phyloP scores from a whole-genome alignment of 768 basidiomycete genomes.

The Chalciporus sphaerocephalus region DNA sequence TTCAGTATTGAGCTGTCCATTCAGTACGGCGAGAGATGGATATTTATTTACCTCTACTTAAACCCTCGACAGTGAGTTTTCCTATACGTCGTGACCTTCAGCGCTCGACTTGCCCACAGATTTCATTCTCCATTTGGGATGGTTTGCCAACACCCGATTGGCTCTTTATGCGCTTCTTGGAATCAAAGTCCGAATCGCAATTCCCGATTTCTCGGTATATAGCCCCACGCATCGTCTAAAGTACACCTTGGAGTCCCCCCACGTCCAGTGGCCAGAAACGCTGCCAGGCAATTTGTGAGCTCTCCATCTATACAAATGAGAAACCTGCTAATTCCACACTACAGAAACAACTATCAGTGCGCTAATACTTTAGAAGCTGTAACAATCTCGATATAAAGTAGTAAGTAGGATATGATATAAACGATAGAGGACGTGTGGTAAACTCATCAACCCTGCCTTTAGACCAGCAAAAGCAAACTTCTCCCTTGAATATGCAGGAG shows the following conservation, averaged over 20 bases:
- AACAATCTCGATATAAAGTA: slow-evolving; percentile 8
- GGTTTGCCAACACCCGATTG: slow-evolving; percentile 14
- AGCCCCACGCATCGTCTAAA: slow-evolving; percentile 7
- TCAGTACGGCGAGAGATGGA: too few relatives aligned
- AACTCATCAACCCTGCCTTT: slow-evolving; percentile 11
- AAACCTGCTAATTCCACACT: slow-evolving; percentile 10
- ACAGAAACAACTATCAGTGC: slow-evolving; percentile 13
- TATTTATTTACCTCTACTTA: too few relatives aligned
- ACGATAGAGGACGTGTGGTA: neutral
- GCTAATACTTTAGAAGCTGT: slow-evolving; percentile 13
- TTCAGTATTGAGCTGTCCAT: too few relatives aligned
- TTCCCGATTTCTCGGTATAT: slow-evolving; percentile 33
- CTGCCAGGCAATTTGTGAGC: slow-evolving; percentile 1
- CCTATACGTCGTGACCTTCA: too few relatives aligned
- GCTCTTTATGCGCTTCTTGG: slow-evolving; percentile 7
- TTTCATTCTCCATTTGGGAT: neutral
- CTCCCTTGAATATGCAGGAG: slow-evolving; percentile 36
- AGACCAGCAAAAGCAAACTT: slow-evolving; percentile 28
- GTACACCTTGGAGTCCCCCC: neutral
- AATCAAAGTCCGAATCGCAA: slow-evolving; percentile 11
- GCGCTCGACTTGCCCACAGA: neutral
- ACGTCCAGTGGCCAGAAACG: neutral
- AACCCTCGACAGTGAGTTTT: too few relatives aligned
- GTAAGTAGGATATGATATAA: slow-evolving; percentile 22
- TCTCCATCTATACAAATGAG: neutral